Conservation (phyloP, 441 rosid species). For the Rhodomyrtus psidioides region DNA sequence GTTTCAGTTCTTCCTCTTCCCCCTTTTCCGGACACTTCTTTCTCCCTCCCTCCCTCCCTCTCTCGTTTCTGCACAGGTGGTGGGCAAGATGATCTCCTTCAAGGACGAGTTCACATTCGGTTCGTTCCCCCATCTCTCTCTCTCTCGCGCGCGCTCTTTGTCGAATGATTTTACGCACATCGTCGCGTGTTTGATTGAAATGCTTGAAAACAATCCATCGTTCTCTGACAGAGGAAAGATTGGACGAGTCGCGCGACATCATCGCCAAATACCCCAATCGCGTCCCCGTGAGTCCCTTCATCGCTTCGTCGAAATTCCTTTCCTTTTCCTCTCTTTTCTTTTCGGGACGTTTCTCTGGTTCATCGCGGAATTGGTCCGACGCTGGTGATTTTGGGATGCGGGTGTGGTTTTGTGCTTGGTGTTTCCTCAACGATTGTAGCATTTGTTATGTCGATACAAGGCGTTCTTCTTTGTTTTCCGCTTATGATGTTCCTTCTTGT, state of each 20-base stretch:
- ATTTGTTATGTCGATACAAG: background rate
- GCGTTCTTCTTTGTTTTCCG: background rate
- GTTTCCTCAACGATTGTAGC: background rate
- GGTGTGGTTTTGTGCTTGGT: background rate
- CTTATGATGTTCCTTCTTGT: background rate
- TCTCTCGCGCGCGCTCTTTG: background rate
- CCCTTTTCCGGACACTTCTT: background rate
- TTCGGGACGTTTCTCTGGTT: background rate
- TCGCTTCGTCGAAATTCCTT: background rate
- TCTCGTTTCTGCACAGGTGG: background rate
- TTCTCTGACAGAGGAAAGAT: conserved; percentile 46
- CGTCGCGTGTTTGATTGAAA: background rate
- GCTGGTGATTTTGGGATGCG: background rate
- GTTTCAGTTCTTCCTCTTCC: background rate
- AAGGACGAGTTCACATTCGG: conserved; percentile 68
- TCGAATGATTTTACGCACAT: background rate
- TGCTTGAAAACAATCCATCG: background rate
- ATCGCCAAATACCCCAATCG: conserved; percentile 64
- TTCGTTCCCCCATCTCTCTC: conserved; percentile 1
- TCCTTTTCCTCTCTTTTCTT: background rate
- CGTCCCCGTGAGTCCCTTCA: conserved; percentile 45
- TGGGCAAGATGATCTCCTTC: conserved; percentile 41
- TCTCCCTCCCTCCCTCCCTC: background rate
- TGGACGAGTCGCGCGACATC: conserved; percentile 58
- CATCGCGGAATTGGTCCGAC: background rate